These are phyloP conservation scores for Taxillus chinensis DNA, from an alignment of 164 flowering plant species.

Conservation along the genomic window DNA sequence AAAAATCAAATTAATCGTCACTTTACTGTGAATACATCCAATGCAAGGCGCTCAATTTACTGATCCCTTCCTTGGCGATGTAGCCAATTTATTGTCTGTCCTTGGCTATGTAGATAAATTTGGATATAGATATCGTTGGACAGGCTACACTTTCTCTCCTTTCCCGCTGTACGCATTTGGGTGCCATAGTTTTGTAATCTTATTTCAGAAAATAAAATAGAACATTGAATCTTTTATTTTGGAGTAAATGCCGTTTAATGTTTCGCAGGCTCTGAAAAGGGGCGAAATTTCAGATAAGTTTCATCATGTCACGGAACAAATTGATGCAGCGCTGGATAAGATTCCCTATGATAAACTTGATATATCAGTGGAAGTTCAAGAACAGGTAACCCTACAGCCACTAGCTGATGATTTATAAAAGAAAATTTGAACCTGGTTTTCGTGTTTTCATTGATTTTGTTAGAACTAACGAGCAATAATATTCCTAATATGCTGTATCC, in stretches of 20 bases:
- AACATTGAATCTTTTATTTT: background rate
- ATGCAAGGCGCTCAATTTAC: no score
- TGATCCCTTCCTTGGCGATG: no score
- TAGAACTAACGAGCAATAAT: background rate
- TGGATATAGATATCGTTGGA: no score
- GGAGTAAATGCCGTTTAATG: background rate
- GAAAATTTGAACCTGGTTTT: background rate
- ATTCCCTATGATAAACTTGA: slow-evolving; percentile 46
- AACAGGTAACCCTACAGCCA: slow-evolving; percentile 42
- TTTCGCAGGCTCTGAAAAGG: slow-evolving; percentile 50
- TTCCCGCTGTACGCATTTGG: background rate
- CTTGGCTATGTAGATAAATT: no score
- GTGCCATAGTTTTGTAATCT: background rate
- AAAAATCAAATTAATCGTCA: no score
- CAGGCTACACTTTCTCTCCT: no score
- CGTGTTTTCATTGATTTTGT: no score
- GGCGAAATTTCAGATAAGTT: slow-evolving; percentile 37
- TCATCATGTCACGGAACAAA: slow-evolving; percentile 39
- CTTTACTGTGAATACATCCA: no score
- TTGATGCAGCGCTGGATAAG: slow-evolving; percentile 50
- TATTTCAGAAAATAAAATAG: background rate
- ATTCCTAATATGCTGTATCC: background rate
- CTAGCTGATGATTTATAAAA: background rate
- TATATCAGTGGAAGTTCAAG: slow-evolving; percentile 67
- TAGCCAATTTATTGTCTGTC: no score